Evolutionary conservation across 495 filamentous ascomycete genomes (phyloP), one percentile per base, ranked within the genome.

Genomic region (Xylaria curta): DNA sequence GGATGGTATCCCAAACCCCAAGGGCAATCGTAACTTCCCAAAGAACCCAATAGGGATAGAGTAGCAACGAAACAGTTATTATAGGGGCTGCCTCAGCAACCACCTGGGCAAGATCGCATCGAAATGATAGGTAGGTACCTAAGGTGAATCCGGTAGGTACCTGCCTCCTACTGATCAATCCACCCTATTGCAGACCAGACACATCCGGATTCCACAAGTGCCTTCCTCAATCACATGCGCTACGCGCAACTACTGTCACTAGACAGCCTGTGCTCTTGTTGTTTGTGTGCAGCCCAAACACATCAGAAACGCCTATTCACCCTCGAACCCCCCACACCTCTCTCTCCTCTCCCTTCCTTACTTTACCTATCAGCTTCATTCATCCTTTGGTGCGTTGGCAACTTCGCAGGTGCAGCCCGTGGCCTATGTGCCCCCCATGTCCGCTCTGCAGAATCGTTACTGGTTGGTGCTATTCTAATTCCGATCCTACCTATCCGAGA

Each of bases 201-300:
- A 28, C 26, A 28, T 15, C 38, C 38, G 8, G 38, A 63, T 40
- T 42, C 24, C 21, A 17, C 19, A 63, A 17, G 60, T 63, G 38
- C 60, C 60, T 63, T 63, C 60, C 60, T 63, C 36, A 42, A 21
- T 31, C 46, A 17, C 64, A 51, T 53, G 64, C 64, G 28, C 31
- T 53, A 47, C 64, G 28, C 31, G 46, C 33, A 28, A 17, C 64
- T 53, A 12, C 64, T 66, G 26, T 19, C 64, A 66, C 47, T 28
- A 21, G 24, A 31, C 33, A 66, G 44, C 19, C 3, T 15, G 33
- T 66, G 47, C 44, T 54, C 64, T 26, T 51, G 28, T 26, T 51
- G 28, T 36, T 63, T 63, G 60, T 33, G 60, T 44, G 38, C 38
- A 44, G 60, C 28, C 60, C 24, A 66, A 66, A 66, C 64, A 66